Evolutionary conservation across 306 rosid species (phyloP).

Genomic region (Albizia julibrissin): DNA sequence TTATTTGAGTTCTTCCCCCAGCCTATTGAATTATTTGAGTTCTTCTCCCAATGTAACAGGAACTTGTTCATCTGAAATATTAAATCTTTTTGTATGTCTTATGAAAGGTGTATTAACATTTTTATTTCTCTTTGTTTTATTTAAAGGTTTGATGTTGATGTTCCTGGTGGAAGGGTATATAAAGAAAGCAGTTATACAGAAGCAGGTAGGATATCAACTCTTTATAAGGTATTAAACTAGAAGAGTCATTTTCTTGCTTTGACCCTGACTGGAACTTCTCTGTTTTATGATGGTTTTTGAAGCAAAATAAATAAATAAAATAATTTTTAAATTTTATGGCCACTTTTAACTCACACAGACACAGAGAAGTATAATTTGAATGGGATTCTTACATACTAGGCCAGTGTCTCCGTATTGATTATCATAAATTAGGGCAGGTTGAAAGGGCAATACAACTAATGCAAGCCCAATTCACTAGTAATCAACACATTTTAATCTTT

Average conservation of each 20-base stretch:
- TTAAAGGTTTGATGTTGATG: slow-evolving; percentile 91
- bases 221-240: slow-evolving; percentile 5
- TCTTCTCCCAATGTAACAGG: not conserved
- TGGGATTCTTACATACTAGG: not conserved
- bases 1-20: not conserved
- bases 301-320: not conserved
- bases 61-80: slow-evolving; percentile 18
- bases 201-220: slow-evolving; percentile 54
- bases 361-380: not conserved
- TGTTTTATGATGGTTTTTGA: not conserved
- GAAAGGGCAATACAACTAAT: not conserved
- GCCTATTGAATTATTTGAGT: slow-evolving; percentile 6
- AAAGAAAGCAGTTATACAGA: slow-evolving; percentile 86
- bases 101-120: slow-evolving; percentile 3
- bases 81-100: slow-evolving; percentile 16
- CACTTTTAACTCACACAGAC: not conserved
- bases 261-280: not conserved
- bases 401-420: not conserved
- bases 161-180: slow-evolving; percentile 89
- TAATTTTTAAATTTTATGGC: not conserved
- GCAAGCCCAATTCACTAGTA: not conserved
- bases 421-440: not conserved
- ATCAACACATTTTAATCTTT: not conserved
- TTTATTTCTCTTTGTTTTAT: slow-evolving; percentile 26
- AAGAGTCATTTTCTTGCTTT: slow-evolving; percentile 10